Base-by-base conservation (phyloP, 108 stramenopile genomes). In the Cyclotella kingstonii region DNA sequence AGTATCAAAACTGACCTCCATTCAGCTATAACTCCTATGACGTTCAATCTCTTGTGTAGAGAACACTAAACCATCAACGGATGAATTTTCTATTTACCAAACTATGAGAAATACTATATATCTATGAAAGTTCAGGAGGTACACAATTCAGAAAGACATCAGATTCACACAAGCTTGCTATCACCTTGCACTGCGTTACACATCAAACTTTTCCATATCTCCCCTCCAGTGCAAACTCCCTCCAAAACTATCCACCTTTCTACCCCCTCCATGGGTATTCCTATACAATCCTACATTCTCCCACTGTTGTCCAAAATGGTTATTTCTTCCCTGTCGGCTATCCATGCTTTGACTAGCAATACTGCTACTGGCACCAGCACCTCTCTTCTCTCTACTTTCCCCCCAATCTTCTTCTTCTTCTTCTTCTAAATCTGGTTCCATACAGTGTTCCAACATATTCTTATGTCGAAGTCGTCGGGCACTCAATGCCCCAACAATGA, bases 201-300 rank as follows among this genome's bases (percentile, higher is more conserved):
- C 89, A 77, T 91, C 89, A 84, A 91, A 91, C 69, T 91, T 91
- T 57, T 91, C 89, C 78, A 91, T 50, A 65, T 91, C 89, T 10
- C 89, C 89, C 36, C 71, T 54, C 68, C 66, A 73, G 34, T 79
- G 51, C 42, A 75, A 54, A 57, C 40, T 49, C 10, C 70, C 63
- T 2, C 63, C 63, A 36, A 50, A 57, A 36, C 56, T 43, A n/a
- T 38, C 36, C 38, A 38, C 12, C 9, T 38, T 31, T 12, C 63
- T 51, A 1, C 50, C 52, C 23, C 65, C 27, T 12, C 17, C 42
- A 3, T 23, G n/a, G n/a, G n/a, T n/a, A n/a, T n/a, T n/a, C n/a
- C n/a, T n/a, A n/a, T n/a, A n/a, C n/a, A n/a, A n/a, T n/a, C 29
- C 33, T 29, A 46, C 10, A 43, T 39, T 11, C 35, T 39, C 3